Evolutionary conservation across 2,329 filamentous ascomycete genomes (phyloP), one percentile per base, ranked within the genome.

Genomic region (Bipolaris zeicola): DNA sequence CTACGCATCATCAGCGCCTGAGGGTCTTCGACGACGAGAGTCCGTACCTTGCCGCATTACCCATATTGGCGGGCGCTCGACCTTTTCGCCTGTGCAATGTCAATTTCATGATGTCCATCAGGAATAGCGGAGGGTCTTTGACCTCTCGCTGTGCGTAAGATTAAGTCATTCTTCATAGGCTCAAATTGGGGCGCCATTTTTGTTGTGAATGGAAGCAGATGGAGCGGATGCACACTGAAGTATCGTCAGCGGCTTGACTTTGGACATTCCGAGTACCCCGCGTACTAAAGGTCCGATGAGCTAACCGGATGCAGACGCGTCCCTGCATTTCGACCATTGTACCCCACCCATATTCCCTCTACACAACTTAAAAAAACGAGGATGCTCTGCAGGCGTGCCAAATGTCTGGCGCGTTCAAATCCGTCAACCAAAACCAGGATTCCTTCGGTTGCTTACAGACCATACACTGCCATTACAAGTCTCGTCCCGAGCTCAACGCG

Each of bases 51-150:
- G 95, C 79, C 95, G 90, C 95, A 99, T 99, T 76, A 99, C 92
- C 95, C 95, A 99, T 82, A 96, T 91, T 55, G 95, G 95, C 60
- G 95, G 90, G 63, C 95, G 88, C 79, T 97, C 92, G 65, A 98
- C 91, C 76, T 88, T 88, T 79, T 97, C 85, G 76, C 94, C 93
- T 96, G 71, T 20, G 42, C 52, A 60, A 56, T 57, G 60, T 68
- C 64, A 66, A 67, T 57, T 49, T 49, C 11, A n/a, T 6, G 24
- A 33, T 54, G 36, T 20, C 5, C 16, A 4, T 14, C 11, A 31
- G 11, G 2, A 24, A 5, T n/a, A 28, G 10, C 14, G 24, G 3
- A 39, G n/a, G n/a, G 11, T 4, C 34, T 1, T 61, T 44, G 79
- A 96, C 93, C 95, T 84, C 90, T 87, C 65, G 95, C 95, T 67